Evolutionary conservation across 2,329 filamentous ascomycete species (phyloP), one percentile per base, ranked within the genome.

Genomic region (Fusarium continuum): DNA sequence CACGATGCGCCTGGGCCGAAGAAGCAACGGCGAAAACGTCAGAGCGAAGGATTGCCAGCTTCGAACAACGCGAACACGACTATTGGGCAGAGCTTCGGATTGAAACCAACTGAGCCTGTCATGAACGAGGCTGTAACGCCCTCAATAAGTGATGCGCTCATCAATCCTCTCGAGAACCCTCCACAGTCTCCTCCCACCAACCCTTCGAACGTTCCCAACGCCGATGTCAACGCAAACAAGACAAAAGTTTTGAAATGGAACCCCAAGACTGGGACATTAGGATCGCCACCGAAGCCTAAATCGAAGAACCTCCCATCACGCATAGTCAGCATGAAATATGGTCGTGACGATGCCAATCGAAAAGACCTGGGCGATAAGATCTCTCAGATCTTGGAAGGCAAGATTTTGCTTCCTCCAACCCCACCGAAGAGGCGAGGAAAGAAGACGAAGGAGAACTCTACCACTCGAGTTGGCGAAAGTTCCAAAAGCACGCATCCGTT

Each of bases 271-370:
- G 86, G 86, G 6, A 89, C 86, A 3, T 82, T 88, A 44, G 85
- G 86, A 5, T 85, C 86, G 5, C 85, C 87, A 0, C 86, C 86
- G 1, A 84, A 81, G 41, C 77, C 80, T 4, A 90, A 87, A 65
- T 69, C 71, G 2, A 71, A 63, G 20, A 55, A 19, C 6, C 60
- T 48, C 14, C 77, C 78, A 32, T 72, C 76, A 5, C 74, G 74
- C 19, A 56, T 91, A 6, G 82, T 88, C 3, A 76, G 77, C 11
- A 80, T 92, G 26, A 80, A 77, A 58, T 94, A 94, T 70, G 85
- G 84, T 3, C 71, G 68, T 5, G 82, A 85, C 52, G 72, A 77
- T 7, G 72, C 71, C 23, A 77, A 76, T 32, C 81, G 82, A 32
- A 70, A 74, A 26, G 75, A 76, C 0, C 73, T 91, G 23, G 90